Conservation (phyloP, 306 rosid genomes). For the Hylodesmum podocarpum region DNA sequence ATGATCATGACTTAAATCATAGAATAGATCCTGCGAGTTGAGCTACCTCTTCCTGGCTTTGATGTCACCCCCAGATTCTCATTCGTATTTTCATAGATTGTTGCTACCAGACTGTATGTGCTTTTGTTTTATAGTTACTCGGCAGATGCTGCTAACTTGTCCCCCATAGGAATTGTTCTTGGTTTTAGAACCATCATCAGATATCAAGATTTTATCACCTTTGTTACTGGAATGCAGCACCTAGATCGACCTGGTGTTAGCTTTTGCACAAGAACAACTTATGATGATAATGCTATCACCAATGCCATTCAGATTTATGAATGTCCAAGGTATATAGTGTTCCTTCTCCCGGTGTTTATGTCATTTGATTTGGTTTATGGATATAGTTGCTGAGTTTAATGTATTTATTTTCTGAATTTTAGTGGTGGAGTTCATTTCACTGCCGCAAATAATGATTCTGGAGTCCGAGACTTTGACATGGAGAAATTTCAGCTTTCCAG, state of each 20-base stretch:
- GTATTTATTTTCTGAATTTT: constrained; percentile 8
- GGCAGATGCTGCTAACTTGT: constrained; percentile 8
- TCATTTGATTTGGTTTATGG: constrained; percentile 27
- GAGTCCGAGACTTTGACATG: constrained; percentile 79
- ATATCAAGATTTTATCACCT: constrained; percentile 10
- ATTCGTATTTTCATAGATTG: neutral
- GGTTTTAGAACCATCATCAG: constrained; percentile 24
- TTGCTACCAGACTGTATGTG: neutral
- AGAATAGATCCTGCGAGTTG: neutral
- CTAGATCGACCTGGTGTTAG: constrained; percentile 76
- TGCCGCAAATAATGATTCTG: constrained; percentile 75
- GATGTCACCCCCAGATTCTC: no score
- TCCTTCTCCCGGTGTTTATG: constrained; percentile 50
- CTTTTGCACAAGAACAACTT: constrained; percentile 78
- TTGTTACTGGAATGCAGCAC: constrained; percentile 55
- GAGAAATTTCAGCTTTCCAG: constrained; percentile 80
- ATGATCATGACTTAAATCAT: neutral
- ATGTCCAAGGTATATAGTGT: constrained; percentile 52
- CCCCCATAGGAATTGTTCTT: constrained; percentile 7
- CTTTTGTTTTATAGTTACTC: constrained; percentile 8
- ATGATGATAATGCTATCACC: constrained; percentile 82
- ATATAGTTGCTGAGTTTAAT: neutral
- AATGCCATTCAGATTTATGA: constrained; percentile 73
- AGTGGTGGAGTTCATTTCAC: constrained; percentile 88
- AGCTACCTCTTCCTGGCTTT: neutral